Evolutionary conservation across 306 rosid genomes (phyloP).

Genomic region (Casuarina glauca): DNA sequence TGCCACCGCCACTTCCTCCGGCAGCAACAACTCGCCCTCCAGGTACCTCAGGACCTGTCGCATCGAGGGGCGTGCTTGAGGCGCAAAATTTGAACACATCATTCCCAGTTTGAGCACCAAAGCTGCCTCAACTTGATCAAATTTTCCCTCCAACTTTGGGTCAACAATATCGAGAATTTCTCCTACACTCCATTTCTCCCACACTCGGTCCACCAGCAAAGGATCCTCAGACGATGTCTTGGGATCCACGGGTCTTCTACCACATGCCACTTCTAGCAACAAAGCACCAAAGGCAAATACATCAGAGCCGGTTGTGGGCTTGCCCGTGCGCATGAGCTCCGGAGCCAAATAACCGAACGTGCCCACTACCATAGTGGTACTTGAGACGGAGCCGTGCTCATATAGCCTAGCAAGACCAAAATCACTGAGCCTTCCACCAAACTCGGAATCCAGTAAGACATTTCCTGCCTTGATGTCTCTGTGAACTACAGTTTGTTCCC

Average conservation of each 20-base stretch:
- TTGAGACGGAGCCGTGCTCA: conserved; percentile 32
- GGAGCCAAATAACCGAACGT: conserved; percentile 40
- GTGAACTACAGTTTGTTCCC: conserved; percentile 39
- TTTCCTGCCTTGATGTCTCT: conserved; percentile 42
- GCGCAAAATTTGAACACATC: conserved; percentile 28
- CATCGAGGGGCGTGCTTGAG: conserved; percentile 22
- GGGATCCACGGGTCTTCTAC: conserved; percentile 33
- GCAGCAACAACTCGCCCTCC: conserved; percentile 18
- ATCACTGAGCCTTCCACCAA: conserved; percentile 37
- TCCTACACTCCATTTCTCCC: conserved; percentile 30
- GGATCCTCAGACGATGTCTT: conserved; percentile 27
- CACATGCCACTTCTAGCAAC: conserved; percentile 36
- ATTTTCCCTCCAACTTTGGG: conserved; percentile 18
- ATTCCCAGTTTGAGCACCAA: conserved; percentile 34
- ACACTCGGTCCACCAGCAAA: conserved; percentile 32
- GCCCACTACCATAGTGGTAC: conserved; percentile 32
- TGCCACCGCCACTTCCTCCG: conserved; percentile 12
- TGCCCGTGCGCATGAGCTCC: conserved; percentile 35
- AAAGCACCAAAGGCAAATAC: conserved; percentile 35
- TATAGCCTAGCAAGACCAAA: conserved; percentile 37
- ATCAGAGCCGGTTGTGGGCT: conserved; percentile 26
- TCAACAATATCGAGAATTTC: conserved; percentile 30
- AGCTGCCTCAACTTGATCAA: conserved; percentile 29
- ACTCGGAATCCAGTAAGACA: conserved; percentile 34
- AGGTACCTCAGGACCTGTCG: conserved; percentile 32